Conservation (phyloP, 2,329 filamentous ascomycete species). For the Sporothrix inflata region DNA sequence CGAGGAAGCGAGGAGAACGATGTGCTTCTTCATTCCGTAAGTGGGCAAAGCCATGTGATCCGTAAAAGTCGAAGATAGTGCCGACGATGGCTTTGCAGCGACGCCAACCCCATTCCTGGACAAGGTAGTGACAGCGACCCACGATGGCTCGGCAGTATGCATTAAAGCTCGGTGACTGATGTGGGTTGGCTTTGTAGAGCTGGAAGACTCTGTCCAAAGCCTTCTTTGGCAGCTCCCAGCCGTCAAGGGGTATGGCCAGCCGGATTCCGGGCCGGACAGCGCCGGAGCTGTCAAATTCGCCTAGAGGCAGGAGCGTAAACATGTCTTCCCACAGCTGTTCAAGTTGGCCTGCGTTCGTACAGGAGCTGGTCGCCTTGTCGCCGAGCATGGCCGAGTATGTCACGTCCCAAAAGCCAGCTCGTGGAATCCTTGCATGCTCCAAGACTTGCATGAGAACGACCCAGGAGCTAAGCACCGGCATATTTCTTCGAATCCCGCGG, state of each 20-base stretch:
- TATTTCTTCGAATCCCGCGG: conserved; percentile 55
- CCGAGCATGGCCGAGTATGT: conserved; percentile 49
- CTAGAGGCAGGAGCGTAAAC: conserved; percentile 64
- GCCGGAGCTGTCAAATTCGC: conserved; percentile 61
- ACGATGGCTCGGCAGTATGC: conserved; percentile 65
- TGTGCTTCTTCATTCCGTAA: conserved; percentile 67
- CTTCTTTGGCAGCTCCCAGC: conserved; percentile 63
- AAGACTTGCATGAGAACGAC: conserved; percentile 60
- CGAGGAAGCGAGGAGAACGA: conserved; percentile 63
- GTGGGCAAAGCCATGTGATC: conserved; percentile 62
- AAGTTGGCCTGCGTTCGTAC: conserved; percentile 51
- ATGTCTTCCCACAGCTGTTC: conserved; percentile 62
- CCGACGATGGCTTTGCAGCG: conserved; percentile 61
- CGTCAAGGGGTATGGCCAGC: conserved; percentile 51
- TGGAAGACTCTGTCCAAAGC: conserved; percentile 61
- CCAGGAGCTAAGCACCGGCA: conserved; percentile 58
- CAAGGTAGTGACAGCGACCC: conserved; percentile 64
- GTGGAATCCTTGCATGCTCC: conserved; percentile 53
- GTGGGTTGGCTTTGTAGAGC: conserved; percentile 58
- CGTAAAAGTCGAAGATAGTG: conserved; percentile 69
- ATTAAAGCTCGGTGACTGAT: conserved; percentile 65
- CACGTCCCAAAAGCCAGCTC: conserved; percentile 64
- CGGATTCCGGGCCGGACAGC: conserved; percentile 49
- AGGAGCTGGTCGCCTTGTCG: conserved; percentile 40
- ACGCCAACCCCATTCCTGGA: conserved; percentile 68